Evolutionary conservation across 768 basidiomycete species (phyloP).

Genomic region (Obba rivulosa): DNA sequence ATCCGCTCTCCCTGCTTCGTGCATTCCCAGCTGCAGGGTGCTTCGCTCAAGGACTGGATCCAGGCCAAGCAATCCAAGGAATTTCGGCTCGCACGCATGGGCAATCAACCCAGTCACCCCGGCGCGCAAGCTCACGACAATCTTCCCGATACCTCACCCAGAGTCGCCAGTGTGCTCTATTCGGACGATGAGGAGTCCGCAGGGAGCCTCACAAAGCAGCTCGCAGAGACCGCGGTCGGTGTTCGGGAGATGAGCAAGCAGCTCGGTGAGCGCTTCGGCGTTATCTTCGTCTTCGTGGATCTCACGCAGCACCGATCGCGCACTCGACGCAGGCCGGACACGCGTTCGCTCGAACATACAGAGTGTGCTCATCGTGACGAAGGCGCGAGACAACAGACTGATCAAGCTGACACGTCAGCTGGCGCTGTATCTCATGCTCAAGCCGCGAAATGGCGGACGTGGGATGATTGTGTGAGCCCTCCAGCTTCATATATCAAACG

Average conservation of each 20-base stretch:
- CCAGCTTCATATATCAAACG: conserved; percentile 6
- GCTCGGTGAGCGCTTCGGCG: conserved; percentile 56
- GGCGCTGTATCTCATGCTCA: conserved; percentile 93
- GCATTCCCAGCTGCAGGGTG: conserved; percentile 86
- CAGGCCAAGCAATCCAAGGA: conserved; percentile 14
- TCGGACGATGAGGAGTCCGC: conserved; percentile 67
- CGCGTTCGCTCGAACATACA: conserved; percentile 89
- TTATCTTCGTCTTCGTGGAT: conserved; percentile 5
- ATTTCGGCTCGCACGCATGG: conserved; percentile 44
- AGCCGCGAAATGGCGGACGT: conserved; percentile 57
- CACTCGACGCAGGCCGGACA: conserved; percentile 66
- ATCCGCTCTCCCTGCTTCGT: conserved; percentile 80
- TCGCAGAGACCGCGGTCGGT: conserved; percentile 95
- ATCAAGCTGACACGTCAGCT: conserved; percentile 93
- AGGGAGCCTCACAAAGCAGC: conserved; percentile 79
- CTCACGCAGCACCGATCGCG: neutral
- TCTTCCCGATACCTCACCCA: conserved; percentile 16
- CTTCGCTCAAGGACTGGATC: conserved; percentile 74
- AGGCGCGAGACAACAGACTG: conserved; percentile 93
- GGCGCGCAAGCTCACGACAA: conserved; percentile 15
- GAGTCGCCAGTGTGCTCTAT: conserved; percentile 14
- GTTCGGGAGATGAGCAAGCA: conserved; percentile 99
- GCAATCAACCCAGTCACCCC: conserved; percentile 33
- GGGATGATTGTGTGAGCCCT: conserved; percentile 78
- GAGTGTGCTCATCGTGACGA: conserved; percentile 91